Base-by-base conservation (phyloP, 2,329 filamentous ascomycete species). In the Zasmidium angulare region DNA sequence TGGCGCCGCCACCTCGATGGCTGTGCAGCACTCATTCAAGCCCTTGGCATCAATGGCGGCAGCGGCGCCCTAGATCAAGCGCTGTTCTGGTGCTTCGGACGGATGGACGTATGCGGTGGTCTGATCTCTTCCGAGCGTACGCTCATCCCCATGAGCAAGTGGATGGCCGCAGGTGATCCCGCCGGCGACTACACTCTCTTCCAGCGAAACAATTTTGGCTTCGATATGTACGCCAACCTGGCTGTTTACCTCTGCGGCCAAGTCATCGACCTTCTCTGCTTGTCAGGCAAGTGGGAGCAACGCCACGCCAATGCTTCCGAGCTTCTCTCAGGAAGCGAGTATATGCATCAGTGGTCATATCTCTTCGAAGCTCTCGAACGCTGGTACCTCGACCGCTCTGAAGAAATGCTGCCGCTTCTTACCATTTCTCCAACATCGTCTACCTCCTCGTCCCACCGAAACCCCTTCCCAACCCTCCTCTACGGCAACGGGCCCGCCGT, bases 211-310 rank as follows among this genome's bases (percentile, higher is more conserved):
- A 55, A 63, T 36, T 55, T 53, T 19, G 69, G 47, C 63, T 80
- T 56, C 76, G 84, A 86, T 63, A 84, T 82, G 77, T 79, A 84
- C 61, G 84, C 84, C 29, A 86, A 86, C 64, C 83, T 83, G 63
- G 78, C 83, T 7, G 83, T 86, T 1, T 86, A 82, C 62, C 76
- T 87, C 1, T 81, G 78, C 53, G 79, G 83, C 2, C 78, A 77
- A 57, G 78, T 79, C 1, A 66, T 75, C 3, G 70, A 74, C 12
- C 56, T 74, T 1, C 66, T 74, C 11, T 70, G 68, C 57, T 63
- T 60, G 3, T 69, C 66, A 10, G 69, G 68, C 3, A 66, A 66
- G 48, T 71, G 69, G 69, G 67, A 70, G 50, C 67, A 70, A 50
- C 59, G 65, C 14, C 65, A 66, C 23, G 60, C 62, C 11, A 51